Evolutionary conservation across 164 flowering plant genomes (phyloP).

Genomic region (Kingdonia uniflora): DNA sequence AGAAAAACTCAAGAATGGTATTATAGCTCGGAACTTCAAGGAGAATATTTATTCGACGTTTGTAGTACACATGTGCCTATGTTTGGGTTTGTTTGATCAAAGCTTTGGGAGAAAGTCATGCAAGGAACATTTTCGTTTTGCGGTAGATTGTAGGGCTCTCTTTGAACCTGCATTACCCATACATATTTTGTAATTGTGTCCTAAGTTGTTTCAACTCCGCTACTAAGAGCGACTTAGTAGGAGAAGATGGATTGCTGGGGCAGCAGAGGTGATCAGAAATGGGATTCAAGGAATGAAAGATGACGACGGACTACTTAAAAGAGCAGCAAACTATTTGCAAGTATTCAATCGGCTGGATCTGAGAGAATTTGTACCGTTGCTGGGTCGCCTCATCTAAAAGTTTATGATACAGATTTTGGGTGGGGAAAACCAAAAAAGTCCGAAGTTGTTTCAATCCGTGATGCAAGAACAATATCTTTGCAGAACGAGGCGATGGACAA

Average conservation of each 20-base stretch:
- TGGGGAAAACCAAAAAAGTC: conserved; percentile 31
- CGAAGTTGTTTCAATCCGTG: conserved; percentile 17
- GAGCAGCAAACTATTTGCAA: not conserved
- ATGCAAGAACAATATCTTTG: conserved; percentile 13
- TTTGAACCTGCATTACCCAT: conserved; percentile 17
- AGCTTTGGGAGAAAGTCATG: not conserved
- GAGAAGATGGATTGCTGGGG: conserved; percentile 22
- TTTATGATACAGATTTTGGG: conserved; percentile 33
- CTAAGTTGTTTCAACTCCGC: not conserved
- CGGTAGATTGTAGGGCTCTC: conserved; percentile 23
- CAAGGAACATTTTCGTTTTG: conserved; percentile 13
- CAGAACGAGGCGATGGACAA: conserved; percentile 15
- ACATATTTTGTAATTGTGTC: conserved; percentile 35
- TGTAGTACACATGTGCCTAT: conserved; percentile 19
- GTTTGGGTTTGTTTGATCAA: conserved; percentile 25
- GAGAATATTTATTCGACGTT: conserved; percentile 17
- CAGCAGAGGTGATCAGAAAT: conserved; percentile 15
- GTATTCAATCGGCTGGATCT: no score
- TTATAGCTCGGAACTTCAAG: not conserved
- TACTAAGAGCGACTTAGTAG: conserved; percentile 8
- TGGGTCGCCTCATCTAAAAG: conserved; percentile 26
- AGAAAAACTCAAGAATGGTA: not conserved
- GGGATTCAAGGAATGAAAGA: conserved; percentile 7
- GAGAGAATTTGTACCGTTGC: conserved; percentile 1
- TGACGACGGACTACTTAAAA: conserved; percentile 3